Base-by-base conservation (phyloP, 306 rosid genomes). In the Lotus japonicus region DNA sequence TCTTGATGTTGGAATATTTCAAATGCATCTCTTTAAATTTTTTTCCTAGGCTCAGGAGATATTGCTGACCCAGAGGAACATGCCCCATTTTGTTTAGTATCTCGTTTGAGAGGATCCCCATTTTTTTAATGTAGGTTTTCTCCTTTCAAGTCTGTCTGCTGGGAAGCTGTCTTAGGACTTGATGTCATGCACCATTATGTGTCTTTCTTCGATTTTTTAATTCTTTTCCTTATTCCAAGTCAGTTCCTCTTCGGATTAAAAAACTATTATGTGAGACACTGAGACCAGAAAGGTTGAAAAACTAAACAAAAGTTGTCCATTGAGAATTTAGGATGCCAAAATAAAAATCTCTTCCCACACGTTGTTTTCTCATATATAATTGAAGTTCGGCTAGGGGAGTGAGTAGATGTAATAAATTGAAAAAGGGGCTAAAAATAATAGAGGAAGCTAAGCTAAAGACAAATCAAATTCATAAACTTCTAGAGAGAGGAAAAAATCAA, bases 151-250 rank as follows among this genome's bases (percentile, higher is more conserved):
- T 71, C 70, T 85, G 86, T 83, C 85, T 74, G 88, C 86, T 81
- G 28, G 83, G 87, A 81, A 80, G 84, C 83, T 85, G 91, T 87
- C 90, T 83, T 78, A 71, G 84, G 83, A 82, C 75, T 80, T 80
- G 84, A 81, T 81, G 84, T 83, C 95, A 82, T 80, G 76, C 85
- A 76, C 86, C 85, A 85, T 80, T 78, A 78, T 81, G 76, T 79
- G 74, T 78, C 64, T 43, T 71, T 53, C 85, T 69, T 63, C 57
- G 51, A 51, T 60, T 79, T 42, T 59, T 75, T 81, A 52, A 71
- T 80, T 74, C 77, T 4, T 26, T 26, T 26, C 2, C 31, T 26
- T 26, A 26, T 26, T 26, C 31, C 31, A 26, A 26, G 31, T 26
- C 76, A 69, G 77, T 68, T 85, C 69, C 65, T 53, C 26, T 55